Evolutionary conservation across 306 rosid species (phyloP), one percentile per base, ranked within the genome.

Genomic region (Vigna trinervia): DNA sequence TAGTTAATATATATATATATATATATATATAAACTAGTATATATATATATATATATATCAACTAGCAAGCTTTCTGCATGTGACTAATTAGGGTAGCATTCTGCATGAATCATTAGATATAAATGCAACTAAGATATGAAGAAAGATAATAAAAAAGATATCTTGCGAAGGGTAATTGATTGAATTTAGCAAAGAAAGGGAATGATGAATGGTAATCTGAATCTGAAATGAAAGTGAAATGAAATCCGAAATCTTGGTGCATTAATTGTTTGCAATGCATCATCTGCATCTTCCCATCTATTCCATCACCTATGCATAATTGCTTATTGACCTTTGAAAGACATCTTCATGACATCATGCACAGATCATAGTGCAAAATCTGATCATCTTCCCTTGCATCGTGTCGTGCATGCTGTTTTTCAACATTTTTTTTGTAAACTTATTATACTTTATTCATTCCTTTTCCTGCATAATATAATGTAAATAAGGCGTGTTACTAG

Each of bases 271-370:
- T 8, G 74, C 71, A 59, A 51, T 43, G 73, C 57, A 30, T 30
- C 0, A 12, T 36, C 15, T 45, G 15, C 5, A 23, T 39, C 64
- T 22, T 26, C 56, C 41, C 32, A 59, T 60, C 80, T 23, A 74
- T 58, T 74, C 84, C 58, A 58, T 81, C 81, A 80, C 4, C 39
- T 12, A 53, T 73, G 71, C 54, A 60, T 78, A 53, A 80, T 80
- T 22, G 41, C 58, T 74, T 74, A 22, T 50, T 81, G 80, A 74
- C 80, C 58, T 58, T 52, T 59, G 66, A 75, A 58, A 48, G 70
- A 71, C 77, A 59, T 47, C 14, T 0, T 52, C 58, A 41, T 75
- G 63, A 28, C 75, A 68, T 54, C 69, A 56, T 45, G 52, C 81
- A 67, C 8, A 69, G 5, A 73, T 71, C 38, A 71, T 52, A 32